Base-by-base conservation (phyloP, 2,329 filamentous ascomycete species). In the Colletotrichum navitas region DNA sequence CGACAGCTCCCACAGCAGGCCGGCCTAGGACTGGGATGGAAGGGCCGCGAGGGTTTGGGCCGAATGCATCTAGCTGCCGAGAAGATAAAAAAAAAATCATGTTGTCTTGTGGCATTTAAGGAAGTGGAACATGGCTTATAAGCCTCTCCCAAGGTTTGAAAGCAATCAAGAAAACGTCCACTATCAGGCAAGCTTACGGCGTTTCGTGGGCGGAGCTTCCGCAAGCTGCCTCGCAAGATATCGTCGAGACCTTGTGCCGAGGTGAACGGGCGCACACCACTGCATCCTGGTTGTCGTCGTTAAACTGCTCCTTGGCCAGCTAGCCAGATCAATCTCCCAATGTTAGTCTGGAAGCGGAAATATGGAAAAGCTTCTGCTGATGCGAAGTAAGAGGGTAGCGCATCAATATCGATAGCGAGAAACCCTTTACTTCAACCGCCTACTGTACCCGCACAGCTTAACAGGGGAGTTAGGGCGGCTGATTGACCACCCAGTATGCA, bases 401-500 rank as follows among this genome's bases (percentile, higher is more conserved):
- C 32, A 29, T 66, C 39, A 6, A 45, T n/a, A 47, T 63, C 34
- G 52, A 36, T n/a, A 36, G 51, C 8, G 26, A 14, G 39, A 45
- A 45, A 29, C n/a, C 47, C 29, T 54, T 6, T 8, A 18, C 18
- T 21, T 29, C 6, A 34, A 32, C 16, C 12, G 36, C 43, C 5
- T 21, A 18, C 32, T 63, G 24, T 51, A 52, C 16, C 16, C 45
- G n/a, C 45, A 12, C 29, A 32, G 51, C 29, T 18, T 21, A 51
- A 43, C 47, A 66, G 52, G 51, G 43, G 39, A 52, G n/a, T 16
- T 26, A 36, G 43, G 34, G 49, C 68, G 58, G 56, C 63, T 71
- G 64, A 71, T 68, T 56, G 51, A 63, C 43, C 43, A 52, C 54
- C 49, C 60, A 61, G 11, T 24, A 68, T 72, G 66, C 66, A 60